Conservation (phyloP, 768 basidiomycete species). For the Tephrocybe sp. region DNA sequence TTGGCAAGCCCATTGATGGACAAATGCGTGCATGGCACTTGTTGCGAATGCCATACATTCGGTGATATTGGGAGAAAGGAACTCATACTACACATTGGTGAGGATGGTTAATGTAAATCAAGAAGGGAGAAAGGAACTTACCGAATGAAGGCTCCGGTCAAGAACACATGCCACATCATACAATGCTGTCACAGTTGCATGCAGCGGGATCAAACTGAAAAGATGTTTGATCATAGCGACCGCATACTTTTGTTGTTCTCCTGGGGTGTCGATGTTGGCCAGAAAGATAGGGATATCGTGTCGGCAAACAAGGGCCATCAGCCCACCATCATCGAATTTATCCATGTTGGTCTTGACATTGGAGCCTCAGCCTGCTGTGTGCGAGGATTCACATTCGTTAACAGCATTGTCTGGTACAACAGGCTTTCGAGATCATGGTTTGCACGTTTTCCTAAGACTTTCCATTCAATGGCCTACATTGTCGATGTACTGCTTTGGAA, state of each 20-base stretch:
- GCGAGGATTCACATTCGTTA: constrained; percentile 32
- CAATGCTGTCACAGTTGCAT: constrained; percentile 23
- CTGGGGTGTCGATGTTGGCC: constrained; percentile 39
- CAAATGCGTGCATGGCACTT: constrained; percentile 37
- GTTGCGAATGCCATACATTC: constrained; percentile 26
- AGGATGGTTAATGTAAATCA: not conserved
- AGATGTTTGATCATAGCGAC: constrained; percentile 32
- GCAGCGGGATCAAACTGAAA: constrained; percentile 25
- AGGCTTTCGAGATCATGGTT: not conserved
- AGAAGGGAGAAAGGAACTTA: constrained; percentile 13
- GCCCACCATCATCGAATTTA: constrained; percentile 30
- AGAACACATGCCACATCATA: constrained; percentile 38
- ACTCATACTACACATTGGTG: constrained; percentile 1
- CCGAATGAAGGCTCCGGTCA: constrained; percentile 27
- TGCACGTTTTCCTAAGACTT: constrained; percentile 17
- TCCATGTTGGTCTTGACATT: constrained; percentile 19
- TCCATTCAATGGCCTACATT: constrained; percentile 27
- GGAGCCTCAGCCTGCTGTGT: constrained; percentile 28
- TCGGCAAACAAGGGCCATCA: constrained; percentile 38
- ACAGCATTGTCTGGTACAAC: constrained; percentile 29
- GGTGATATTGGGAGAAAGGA: constrained; percentile 15
- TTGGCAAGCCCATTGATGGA: constrained; percentile 17
- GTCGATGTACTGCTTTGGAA: constrained; percentile 35
- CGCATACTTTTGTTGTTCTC: constrained; percentile 38
- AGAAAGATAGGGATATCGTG: constrained; percentile 36